These are phyloP conservation scores for Colletotrichum acutatum DNA, from an alignment of 2,329 filamentous ascomycete genomes.

Conservation along the genomic window DNA sequence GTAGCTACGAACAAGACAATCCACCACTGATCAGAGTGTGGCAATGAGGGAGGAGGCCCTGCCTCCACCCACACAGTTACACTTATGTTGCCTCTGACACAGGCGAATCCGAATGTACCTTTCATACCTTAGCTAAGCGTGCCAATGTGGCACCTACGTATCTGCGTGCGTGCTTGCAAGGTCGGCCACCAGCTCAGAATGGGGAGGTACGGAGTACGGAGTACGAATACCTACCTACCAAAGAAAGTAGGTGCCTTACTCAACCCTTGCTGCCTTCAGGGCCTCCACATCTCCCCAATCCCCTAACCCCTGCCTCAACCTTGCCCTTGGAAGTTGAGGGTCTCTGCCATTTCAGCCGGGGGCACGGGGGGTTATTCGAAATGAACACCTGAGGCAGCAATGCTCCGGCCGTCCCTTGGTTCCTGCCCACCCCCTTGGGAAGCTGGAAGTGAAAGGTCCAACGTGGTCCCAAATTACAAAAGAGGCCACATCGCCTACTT, in stretches of 20 bases:
- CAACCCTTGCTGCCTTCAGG: constrained; percentile 5
- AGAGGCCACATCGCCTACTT: constrained; percentile 37
- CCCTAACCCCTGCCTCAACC: background rate
- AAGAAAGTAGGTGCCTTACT: constrained; percentile 11
- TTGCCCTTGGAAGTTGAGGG: background rate
- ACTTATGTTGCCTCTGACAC: background rate
- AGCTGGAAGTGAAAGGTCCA: constrained; percentile 13
- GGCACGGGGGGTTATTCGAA: background rate
- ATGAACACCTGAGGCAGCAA: constrained; percentile 21
- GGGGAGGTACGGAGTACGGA: background rate
- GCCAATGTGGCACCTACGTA: too few relatives aligned
- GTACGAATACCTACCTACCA: background rate
- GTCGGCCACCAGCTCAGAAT: background rate
- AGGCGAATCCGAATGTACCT: background rate
- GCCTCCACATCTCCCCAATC: background rate
- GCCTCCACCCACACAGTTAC: background rate
- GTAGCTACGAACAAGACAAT: background rate
- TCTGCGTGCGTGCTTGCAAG: too few relatives aligned
- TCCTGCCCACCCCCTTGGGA: constrained; percentile 18
- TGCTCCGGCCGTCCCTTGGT: background rate
- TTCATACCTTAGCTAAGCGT: background rate
- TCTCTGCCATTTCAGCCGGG: background rate
- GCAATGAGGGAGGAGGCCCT: background rate
- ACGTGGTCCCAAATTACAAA: constrained; percentile 37
- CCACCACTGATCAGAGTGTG: background rate